Evolutionary conservation across 1,284 basidiomycete species (phyloP), one percentile per base, ranked within the genome.

Genomic region (Cystobasidium slooffiae): DNA sequence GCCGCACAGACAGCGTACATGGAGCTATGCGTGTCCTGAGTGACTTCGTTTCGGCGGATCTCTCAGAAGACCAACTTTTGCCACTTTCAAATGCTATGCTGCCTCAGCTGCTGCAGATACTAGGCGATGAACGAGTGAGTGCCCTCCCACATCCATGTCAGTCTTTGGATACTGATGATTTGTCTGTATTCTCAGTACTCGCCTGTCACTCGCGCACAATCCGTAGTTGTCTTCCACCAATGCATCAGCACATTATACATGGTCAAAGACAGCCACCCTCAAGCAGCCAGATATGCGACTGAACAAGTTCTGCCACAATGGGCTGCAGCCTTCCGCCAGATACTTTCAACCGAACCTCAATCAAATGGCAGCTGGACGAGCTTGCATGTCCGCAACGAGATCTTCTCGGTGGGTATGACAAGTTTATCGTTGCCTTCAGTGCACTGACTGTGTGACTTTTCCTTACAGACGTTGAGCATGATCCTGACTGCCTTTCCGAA

Each of bases 1-100:
- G 85, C 69, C 88, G 18, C 16, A 83, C 91, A 0, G 86, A 88
- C 72, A 87, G 91, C 12, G 91, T 95, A 10, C 93, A 97, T 82
- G 94, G 94, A 31, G 90, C 93, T n/a, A 93, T 97, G 91, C 89
- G 94, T 81, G 91, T 97, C 14, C 88, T 97, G 79, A 89, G 89
- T 10, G 94, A 97, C 80, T 94, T 97, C 81, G 91, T 95, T 79
- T 75, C 77, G 81, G 88, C 91, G 10, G 94, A 95, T 81, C 84
- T 97, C 70, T 90, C 90, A 6, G 94, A 97, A 81, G 93, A 96
- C 80, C 94, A 97, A 84, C 89, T 96, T 46, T 83, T 96, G 3
- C 93, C 93, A 16, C 88, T 97, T 22, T 86, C 95, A 16, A 88
- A 89, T 53, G 88, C 94, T 79, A 86, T 97, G 39, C 85, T 95